Base-by-base conservation (phyloP, 352 stramenopile species). In the Globisporangium cederbergense region DNA sequence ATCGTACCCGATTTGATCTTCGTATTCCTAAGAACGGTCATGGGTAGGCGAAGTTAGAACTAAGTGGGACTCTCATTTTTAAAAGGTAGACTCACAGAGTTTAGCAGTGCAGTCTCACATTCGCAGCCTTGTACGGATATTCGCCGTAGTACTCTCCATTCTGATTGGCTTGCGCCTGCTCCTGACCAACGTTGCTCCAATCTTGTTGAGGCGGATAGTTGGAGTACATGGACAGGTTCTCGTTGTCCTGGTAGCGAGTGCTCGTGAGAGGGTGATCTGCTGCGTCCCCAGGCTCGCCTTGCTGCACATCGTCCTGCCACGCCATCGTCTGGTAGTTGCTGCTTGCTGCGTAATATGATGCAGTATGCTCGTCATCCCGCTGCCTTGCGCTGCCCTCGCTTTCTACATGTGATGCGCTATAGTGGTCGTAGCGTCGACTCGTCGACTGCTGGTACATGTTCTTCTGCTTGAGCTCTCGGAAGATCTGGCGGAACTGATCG, bases 401-500 rank as follows among this genome's bases (percentile, higher is more conserved):
- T 10, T 54, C 22, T 13, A 8, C 36, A 13, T 34, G 2, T 1
- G 46, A 36, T 8, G 32, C 0, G 18, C 32, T 60, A 47, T 71
- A 63, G 47, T 53, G 50, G 50, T 64, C 55, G 43, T 66, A 67
- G 16, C 42, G 54, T 10, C 56, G 54, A 20, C 53, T 58, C 32
- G 36, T 42, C 11, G 40, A 20, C 34, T 64, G 47, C 34, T 22
- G 55, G 18, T 57, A 56, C 13, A 28, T 11, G 18, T 57, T 30
- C 45, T 71, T 73, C 42, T 78, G 75, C 58, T 76, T 85, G 28
- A 81, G 59, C 0, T 90, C 68, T 10, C 66, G 58, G 20, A 79
- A 85, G 22, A 89, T 62, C 43, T 76, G 72, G 34, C 80, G 83
- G 68, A 89, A 95, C 1, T 87, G 64, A 18, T 91, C 78, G 58